Evolutionary conservation across 768 basidiomycete genomes (phyloP), one percentile per base, ranked within the genome.

Genomic region (Pulveroboletus sp.): DNA sequence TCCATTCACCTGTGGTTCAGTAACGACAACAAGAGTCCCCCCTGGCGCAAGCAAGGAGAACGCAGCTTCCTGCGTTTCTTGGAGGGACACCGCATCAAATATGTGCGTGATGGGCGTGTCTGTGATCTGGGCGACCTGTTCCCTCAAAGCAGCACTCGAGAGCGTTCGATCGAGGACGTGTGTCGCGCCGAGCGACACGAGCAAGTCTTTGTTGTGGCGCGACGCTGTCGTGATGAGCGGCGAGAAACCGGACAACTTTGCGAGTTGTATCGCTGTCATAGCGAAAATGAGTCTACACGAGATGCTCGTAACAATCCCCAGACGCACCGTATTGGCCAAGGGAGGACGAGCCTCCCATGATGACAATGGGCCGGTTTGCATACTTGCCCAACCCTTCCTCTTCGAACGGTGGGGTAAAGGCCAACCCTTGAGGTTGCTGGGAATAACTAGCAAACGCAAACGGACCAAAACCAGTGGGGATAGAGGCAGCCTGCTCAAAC

Each of bases 221-320:
- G 73, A 73, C 2, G 73, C 66, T 0, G 73, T 74, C 11, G 71
- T 65, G 31, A 72, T 65, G 51, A 74, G 67, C 9, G 65, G 67
- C 1, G 61, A 67, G 53, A 71, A 70, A 5, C 62, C 68, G 14
- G 65, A 70, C 21, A 68, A 38, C 16, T 34, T 59, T 1, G 69
- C 65, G 13, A 69, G 58, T 51, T 70, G 70, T n/a, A 70, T 66
- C 6, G 58, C 67, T 67, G 12, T 7, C n/a, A n/a, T n/a, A n/a
- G n/a, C n/a, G n/a, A n/a, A n/a, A n/a, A n/a, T n/a, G n/a, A n/a
- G n/a, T n/a, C n/a, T n/a, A n/a, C n/a, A n/a, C n/a, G n/a, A n/a
- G n/a, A n/a, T n/a, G n/a, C n/a, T n/a, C n/a, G n/a, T n/a, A n/a
- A n/a, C n/a, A n/a, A n/a, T 16, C 16, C 11, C 20, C 10, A 10